Evolutionary conservation across 208 protist species (phyloP).

Genomic region (Zelonia costaricensis): DNA sequence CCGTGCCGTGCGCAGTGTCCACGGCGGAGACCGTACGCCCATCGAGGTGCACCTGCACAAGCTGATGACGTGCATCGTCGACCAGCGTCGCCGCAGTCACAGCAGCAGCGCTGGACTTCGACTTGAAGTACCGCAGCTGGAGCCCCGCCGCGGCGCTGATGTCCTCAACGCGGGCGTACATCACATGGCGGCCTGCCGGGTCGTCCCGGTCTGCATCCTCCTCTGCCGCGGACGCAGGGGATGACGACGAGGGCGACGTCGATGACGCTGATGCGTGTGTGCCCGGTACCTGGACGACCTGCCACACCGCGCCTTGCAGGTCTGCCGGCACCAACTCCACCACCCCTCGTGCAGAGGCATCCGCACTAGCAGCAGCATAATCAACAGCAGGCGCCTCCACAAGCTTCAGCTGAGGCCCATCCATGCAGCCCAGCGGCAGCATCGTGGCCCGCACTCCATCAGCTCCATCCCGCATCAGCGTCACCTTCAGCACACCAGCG

Average conservation of each 20-base stretch:
- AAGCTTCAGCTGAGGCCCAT: conserved; percentile 13
- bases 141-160: conserved; percentile 4
- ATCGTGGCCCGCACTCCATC: conserved; percentile 19
- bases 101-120: neutral
- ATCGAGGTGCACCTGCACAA: conserved; percentile 22
- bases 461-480: neutral
- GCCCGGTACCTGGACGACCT: neutral
- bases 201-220: conserved; percentile 7
- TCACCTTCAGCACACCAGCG: conserved; percentile 27
- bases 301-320: conserved; percentile 23
- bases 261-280: neutral
- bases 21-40: conserved; percentile 11
- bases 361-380: neutral
- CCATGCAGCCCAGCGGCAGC: conserved; percentile 11
- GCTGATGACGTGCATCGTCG: conserved; percentile 38
- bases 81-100: conserved; percentile 13
- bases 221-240: neutral
- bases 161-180: conserved; percentile 31
- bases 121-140: conserved; percentile 27
- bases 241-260: neutral
- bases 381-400: conserved; percentile 10
- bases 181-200: conserved; percentile 6
- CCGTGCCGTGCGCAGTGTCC: conserved; percentile 21
- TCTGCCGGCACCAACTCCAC: conserved; percentile 11
- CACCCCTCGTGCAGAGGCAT: no score